Evolutionary conservation across 2,329 filamentous ascomycete species (phyloP).

Genomic region (Fusarium zealandicum): DNA sequence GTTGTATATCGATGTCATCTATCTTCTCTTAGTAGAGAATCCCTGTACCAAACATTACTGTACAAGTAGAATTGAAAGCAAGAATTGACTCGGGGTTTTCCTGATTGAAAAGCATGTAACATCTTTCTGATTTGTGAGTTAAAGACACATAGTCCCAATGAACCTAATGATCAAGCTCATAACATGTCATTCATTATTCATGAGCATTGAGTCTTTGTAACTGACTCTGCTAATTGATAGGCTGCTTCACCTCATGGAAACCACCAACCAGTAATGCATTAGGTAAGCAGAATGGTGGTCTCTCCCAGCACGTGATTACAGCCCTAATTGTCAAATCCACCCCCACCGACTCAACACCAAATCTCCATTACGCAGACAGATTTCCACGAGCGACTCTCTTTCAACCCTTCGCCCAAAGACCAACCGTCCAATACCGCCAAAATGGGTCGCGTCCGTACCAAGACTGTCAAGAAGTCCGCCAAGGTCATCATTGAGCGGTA

Average conservation of each 20-base stretch:
- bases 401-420: slow-evolving; percentile 47
- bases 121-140: slow-evolving; percentile 3
- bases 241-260: neutral
- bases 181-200: too few relatives aligned
- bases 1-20: slow-evolving; percentile 39
- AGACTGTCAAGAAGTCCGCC: slow-evolving; percentile 80
- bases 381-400: slow-evolving; percentile 40
- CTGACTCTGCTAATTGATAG: too few relatives aligned
- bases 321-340: slow-evolving; percentile 42
- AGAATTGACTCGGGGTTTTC: slow-evolving; percentile 23
- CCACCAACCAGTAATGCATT: too few relatives aligned
- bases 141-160: neutral
- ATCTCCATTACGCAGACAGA: slow-evolving; percentile 35
- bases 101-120: slow-evolving; percentile 21
- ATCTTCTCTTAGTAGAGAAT: slow-evolving; percentile 29
- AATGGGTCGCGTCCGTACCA: slow-evolving; percentile 75
- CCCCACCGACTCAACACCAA: slow-evolving; percentile 40
- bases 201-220: too few relatives aligned
- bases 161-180: too few relatives aligned
- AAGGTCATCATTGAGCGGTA: slow-evolving; percentile 99
- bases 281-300: neutral
- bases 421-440: slow-evolving; percentile 60
- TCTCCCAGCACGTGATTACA: slow-evolving; percentile 38
- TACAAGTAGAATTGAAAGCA: slow-evolving; percentile 44
- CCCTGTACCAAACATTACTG: slow-evolving; percentile 42